A percentile compares a stretch with the other conserved stretches of the same genome.
These are phyloP conservation scores for Alternaria ethzedia DNA, from an alignment of 2,329 filamentous ascomycete species.

Conservation along the genomic window DNA sequence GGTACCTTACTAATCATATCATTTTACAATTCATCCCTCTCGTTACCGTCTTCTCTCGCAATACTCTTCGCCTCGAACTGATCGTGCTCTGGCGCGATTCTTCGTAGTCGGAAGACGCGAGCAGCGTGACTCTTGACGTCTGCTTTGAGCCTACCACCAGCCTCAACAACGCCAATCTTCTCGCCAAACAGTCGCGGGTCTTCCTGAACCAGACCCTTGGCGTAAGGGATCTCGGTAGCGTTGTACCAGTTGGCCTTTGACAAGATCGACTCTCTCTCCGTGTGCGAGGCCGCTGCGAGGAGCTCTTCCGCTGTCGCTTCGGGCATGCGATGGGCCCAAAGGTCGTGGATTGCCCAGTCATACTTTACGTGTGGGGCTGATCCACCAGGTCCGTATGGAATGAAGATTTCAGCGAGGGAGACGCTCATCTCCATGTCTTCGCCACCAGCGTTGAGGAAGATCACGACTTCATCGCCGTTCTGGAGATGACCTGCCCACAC, in stretches of 20 bases:
- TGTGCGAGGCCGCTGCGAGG: constrained; percentile 14
- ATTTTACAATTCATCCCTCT: constrained; percentile 23
- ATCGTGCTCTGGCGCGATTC: constrained; percentile 27
- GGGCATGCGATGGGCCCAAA: constrained; percentile 32
- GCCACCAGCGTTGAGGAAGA: constrained; percentile 28
- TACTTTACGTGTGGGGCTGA: constrained; percentile 31
- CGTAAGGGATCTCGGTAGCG: constrained; percentile 27
- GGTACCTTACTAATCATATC: not conserved
- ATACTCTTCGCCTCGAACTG: constrained; percentile 32
- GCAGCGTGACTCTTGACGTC: constrained; percentile 30
- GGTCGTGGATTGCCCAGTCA: constrained; percentile 32
- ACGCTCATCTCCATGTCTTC: constrained; percentile 28
- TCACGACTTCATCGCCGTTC: constrained; percentile 30
- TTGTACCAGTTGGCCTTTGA: constrained; percentile 31
- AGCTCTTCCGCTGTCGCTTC: constrained; percentile 19
- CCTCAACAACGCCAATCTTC: constrained; percentile 29
- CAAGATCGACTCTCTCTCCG: constrained; percentile 17
- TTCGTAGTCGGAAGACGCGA: constrained; percentile 24
- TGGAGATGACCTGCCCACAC: constrained; percentile 31
- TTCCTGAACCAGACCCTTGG: constrained; percentile 22
- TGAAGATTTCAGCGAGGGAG: constrained; percentile 31
- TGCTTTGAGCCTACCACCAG: constrained; percentile 23
- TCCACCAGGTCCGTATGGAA: constrained; percentile 29
- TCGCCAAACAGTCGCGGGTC: constrained; percentile 30
- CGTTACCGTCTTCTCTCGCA: constrained; percentile 11